Evolutionary conservation across 257 asterid species (phyloP).

Genomic region (Nemophila menziesii): DNA sequence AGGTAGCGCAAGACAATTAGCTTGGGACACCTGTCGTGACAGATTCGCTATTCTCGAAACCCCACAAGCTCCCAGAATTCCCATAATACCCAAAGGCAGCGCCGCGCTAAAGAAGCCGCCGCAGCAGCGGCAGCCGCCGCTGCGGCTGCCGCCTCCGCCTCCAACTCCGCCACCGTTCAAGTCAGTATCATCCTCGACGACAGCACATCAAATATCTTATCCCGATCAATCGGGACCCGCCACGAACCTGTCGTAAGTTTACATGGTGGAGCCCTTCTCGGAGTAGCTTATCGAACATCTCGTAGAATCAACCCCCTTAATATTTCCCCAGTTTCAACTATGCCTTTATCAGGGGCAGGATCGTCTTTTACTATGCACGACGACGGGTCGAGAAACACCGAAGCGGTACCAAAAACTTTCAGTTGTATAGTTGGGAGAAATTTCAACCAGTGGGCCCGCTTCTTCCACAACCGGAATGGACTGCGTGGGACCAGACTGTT

Average conservation of each 20-base stretch:
- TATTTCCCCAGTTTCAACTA: constrained; percentile 75
- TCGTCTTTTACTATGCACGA: constrained; percentile 72
- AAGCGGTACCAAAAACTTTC: constrained; percentile 77
- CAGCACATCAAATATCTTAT: constrained; percentile 89
- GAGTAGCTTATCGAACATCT: constrained; percentile 90
- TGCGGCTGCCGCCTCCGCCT: constrained; percentile 83
- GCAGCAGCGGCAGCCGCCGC: constrained; percentile 95
- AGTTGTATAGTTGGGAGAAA: constrained; percentile 94
- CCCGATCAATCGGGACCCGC: constrained; percentile 94
- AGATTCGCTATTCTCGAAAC: constrained; percentile 87
- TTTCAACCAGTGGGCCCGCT: constrained; percentile 95
- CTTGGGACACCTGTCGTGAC: constrained; percentile 94
- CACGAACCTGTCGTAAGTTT: constrained; percentile 79
- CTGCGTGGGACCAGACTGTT: constrained; percentile 98
- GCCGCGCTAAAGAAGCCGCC: constrained; percentile 98
- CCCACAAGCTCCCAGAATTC: constrained; percentile 82
- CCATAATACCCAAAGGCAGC: constrained; percentile 73
- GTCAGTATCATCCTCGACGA: constrained; percentile 90
- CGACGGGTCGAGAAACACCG: constrained; percentile 73
- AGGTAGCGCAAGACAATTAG: constrained; percentile 94
- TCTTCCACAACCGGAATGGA: constrained; percentile 99
- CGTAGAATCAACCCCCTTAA: constrained; percentile 72
- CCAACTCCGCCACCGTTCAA: constrained; percentile 89
- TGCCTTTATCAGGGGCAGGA: constrained; percentile 82
- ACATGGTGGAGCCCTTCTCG: constrained; percentile 95